phyloP scores from a whole-genome alignment of 2,329 filamentous ascomycete species.

The Pseudogymnoascus sp. region DNA sequence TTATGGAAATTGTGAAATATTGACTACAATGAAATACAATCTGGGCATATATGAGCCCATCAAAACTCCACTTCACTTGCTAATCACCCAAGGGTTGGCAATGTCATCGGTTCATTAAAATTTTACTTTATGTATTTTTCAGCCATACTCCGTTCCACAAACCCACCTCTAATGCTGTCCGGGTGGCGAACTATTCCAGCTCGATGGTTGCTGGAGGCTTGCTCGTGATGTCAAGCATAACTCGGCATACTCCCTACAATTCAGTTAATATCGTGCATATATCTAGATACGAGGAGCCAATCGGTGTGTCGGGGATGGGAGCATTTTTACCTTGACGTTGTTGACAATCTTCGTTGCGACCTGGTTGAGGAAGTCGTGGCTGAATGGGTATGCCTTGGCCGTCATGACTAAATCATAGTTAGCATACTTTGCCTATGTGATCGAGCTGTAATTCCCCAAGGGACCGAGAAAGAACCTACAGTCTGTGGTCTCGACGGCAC shows the following conservation, averaged over 20 bases:
- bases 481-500: slow-evolving; percentile 52
- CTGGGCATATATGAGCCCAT: not conserved
- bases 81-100: not conserved
- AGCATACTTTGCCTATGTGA: slow-evolving; percentile 58
- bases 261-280: slow-evolving; percentile 8
- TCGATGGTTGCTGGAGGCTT: slow-evolving; percentile 55
- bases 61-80: not conserved
- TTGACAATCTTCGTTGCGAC: slow-evolving; percentile 66
- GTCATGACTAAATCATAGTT: slow-evolving; percentile 42
- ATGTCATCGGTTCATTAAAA: slow-evolving; percentile 2
- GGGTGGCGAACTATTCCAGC: slow-evolving; percentile 49
- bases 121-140: slow-evolving; percentile 9
- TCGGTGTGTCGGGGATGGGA: not conserved
- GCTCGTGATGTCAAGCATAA: slow-evolving; percentile 58
- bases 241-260: slow-evolving; percentile 54
- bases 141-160: slow-evolving; percentile 12
- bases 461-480: slow-evolving; percentile 14
- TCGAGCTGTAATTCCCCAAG: not conserved
- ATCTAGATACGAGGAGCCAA: not conserved
- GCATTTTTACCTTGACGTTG: slow-evolving; percentile 47
- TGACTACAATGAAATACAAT: not conserved
- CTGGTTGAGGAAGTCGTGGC: slow-evolving; percentile 55
- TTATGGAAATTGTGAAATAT: not conserved
- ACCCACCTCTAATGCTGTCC: slow-evolving; percentile 4
- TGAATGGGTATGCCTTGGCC: slow-evolving; percentile 37